Percentiles rank a stretch among this genome's conserved stretches.
Conservation (phyloP, 1,284 basidiomycete genomes). For the Pterula multifida region DNA sequence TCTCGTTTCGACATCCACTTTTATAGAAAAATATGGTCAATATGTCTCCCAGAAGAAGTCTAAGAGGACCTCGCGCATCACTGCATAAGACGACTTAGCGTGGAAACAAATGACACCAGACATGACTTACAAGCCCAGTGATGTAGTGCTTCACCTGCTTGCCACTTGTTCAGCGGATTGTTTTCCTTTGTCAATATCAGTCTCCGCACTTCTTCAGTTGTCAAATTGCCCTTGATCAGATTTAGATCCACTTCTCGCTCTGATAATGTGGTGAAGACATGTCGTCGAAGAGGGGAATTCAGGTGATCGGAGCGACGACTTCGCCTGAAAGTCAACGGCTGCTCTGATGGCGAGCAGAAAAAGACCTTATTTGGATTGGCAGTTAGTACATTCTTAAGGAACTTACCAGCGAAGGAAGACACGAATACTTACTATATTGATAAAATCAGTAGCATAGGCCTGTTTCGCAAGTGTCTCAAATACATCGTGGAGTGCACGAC, state of each 20-base stretch:
- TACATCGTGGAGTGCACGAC: constrained; percentile 73
- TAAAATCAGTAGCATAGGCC: constrained; percentile 39
- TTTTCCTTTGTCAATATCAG: neutral
- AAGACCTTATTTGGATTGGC: constrained; percentile 48
- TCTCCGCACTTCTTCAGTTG: neutral
- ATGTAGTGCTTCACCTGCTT: neutral
- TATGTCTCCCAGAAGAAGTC: constrained; percentile 3
- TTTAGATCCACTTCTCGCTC: neutral
- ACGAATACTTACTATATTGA: constrained; percentile 55
- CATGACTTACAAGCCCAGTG: neutral
- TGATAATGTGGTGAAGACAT: constrained; percentile 16
- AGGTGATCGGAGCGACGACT: constrained; percentile 46
- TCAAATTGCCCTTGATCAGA: neutral
- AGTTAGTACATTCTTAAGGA: constrained; percentile 1
- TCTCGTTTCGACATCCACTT: neutral
- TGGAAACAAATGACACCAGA: neutral
- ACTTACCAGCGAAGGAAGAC: neutral
- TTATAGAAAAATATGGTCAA: neutral
- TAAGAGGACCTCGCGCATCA: constrained; percentile 1
- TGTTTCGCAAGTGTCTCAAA: constrained; percentile 30
- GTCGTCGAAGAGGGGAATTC: constrained; percentile 49
- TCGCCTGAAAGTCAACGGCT: constrained; percentile 53
- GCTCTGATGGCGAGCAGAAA: constrained; percentile 57
- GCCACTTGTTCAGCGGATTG: neutral
- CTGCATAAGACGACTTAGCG: neutral